phyloP scores from a whole-genome alignment of 768 basidiomycete genomes.

The Boletus coccyginus region DNA sequence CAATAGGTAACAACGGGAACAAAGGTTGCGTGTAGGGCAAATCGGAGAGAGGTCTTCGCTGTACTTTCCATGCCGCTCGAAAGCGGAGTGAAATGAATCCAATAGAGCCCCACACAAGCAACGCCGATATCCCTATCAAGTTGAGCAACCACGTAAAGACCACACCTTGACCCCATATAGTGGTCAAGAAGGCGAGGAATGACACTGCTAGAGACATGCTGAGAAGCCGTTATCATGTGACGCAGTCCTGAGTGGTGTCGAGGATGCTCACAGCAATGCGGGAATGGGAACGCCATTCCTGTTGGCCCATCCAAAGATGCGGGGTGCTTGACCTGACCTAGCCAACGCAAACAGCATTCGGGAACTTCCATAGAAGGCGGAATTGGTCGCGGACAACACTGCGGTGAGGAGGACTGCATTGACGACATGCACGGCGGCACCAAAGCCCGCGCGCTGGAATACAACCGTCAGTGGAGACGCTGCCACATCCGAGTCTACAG shows the following conservation, averaged over 20 bases:
- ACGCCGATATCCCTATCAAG: slow-evolving; percentile 61
- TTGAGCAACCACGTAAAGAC: slow-evolving; percentile 61
- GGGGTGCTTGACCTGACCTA: slow-evolving; percentile 61
- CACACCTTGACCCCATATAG: slow-evolving; percentile 55
- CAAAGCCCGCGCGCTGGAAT: slow-evolving; percentile 59
- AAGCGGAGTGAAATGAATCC: slow-evolving; percentile 57
- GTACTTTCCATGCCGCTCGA: slow-evolving; percentile 55
- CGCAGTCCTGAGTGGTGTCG: background rate
- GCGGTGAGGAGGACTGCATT: slow-evolving; percentile 68
- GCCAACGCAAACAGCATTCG: slow-evolving; percentile 62
- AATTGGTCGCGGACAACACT: slow-evolving; percentile 61
- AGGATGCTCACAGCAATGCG: slow-evolving; percentile 45
- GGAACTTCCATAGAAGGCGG: slow-evolving; percentile 65
- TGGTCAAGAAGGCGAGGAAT: slow-evolving; percentile 52
- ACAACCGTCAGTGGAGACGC: slow-evolving; percentile 65
- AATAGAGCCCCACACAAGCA: slow-evolving; percentile 67
- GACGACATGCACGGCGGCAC: slow-evolving; percentile 58
- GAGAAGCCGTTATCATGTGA: background rate
- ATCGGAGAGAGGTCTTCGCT: slow-evolving; percentile 49
- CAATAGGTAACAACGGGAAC: slow-evolving; percentile 50
- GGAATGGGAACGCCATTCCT: slow-evolving; percentile 61
- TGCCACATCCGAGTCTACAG: slow-evolving; percentile 45
- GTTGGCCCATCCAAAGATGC: slow-evolving; percentile 62
- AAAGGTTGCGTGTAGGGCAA: slow-evolving; percentile 58
- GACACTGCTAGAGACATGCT: slow-evolving; percentile 49